A percentile compares a stretch with the other conserved stretches of the same genome.
phyloP scores from a whole-genome alignment of 441 rosid genomes.

The California macrophylla region DNA sequence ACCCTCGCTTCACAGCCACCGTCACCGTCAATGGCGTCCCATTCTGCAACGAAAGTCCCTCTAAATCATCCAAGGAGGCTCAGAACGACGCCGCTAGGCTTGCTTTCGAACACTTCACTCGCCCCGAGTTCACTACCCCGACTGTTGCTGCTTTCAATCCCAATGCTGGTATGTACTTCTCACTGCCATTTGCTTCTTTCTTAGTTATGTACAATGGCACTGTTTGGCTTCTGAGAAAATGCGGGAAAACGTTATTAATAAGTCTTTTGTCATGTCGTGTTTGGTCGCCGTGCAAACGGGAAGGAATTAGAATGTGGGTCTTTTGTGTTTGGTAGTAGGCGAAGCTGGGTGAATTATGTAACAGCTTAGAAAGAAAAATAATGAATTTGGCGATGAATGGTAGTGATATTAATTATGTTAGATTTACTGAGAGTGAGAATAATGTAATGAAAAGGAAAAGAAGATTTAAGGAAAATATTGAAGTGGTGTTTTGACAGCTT shows the following conservation, averaged over 20 bases:
- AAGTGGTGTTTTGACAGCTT: background rate
- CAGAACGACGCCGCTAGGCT: constrained; percentile 43
- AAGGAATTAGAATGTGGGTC: background rate
- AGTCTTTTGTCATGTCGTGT: background rate
- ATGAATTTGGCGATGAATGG: background rate
- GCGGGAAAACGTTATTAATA: background rate
- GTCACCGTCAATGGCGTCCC: constrained; percentile 31
- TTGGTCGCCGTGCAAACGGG: background rate
- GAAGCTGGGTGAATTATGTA: background rate
- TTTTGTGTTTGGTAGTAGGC: background rate
- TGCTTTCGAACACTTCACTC: constrained; percentile 32
- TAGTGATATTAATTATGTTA: background rate
- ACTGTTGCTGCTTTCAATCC: background rate
- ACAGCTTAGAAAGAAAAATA: background rate
- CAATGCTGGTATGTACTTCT: background rate
- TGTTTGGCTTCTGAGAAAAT: background rate
- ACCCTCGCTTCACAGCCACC: constrained; percentile 34
- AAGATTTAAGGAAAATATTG: background rate
- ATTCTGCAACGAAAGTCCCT: constrained; percentile 18
- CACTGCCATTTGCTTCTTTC: background rate
- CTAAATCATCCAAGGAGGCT: constrained; percentile 35
- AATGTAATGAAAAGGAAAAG: background rate
- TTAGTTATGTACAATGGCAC: background rate
- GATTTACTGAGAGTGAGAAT: background rate
- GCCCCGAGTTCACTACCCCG: background rate